Evolutionary conservation across 208 protist species (phyloP).

Genomic region (Entamoeba histolytica): DNA sequence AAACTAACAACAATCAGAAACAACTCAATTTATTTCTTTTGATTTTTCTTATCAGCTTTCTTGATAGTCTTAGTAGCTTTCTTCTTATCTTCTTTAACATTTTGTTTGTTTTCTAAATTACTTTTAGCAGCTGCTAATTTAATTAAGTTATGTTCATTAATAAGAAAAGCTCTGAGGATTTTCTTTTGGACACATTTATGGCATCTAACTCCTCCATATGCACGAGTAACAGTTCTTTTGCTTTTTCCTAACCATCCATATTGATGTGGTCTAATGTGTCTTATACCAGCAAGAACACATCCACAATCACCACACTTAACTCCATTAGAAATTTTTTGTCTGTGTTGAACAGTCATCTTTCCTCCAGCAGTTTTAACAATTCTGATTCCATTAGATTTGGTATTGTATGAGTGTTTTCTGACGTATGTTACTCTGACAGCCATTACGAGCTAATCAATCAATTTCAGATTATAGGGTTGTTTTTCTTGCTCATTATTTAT

Average conservation of each 20-base stretch:
- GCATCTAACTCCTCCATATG: constrained; percentile 8
- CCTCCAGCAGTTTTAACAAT: constrained; percentile 13
- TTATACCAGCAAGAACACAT: not conserved
- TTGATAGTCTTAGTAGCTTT: not conserved
- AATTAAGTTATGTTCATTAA: not conserved
- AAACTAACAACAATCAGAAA: too few species aligned
- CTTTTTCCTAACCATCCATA: not conserved
- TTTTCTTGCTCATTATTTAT: not conserved
- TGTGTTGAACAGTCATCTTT: not conserved
- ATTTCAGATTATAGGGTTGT: not conserved
- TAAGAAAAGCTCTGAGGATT: constrained; percentile 4
- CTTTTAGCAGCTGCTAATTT: not conserved
- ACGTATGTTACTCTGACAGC: not conserved
- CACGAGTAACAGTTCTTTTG: constrained; percentile 1
- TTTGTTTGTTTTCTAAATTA: not conserved
- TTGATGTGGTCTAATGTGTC: not conserved
- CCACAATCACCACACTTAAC: not conserved
- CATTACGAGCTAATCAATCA: not conserved
- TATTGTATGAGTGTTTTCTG: not conserved
- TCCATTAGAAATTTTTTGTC: not conserved
- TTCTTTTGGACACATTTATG: not conserved
- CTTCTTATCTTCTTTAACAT: not conserved
- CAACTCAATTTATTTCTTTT: too few species aligned
- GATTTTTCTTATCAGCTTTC: not conserved
- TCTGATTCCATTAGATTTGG: not conserved